phyloP scores from a whole-genome alignment of 805 yeast species.

The Brettanomyces nanus region DNA sequence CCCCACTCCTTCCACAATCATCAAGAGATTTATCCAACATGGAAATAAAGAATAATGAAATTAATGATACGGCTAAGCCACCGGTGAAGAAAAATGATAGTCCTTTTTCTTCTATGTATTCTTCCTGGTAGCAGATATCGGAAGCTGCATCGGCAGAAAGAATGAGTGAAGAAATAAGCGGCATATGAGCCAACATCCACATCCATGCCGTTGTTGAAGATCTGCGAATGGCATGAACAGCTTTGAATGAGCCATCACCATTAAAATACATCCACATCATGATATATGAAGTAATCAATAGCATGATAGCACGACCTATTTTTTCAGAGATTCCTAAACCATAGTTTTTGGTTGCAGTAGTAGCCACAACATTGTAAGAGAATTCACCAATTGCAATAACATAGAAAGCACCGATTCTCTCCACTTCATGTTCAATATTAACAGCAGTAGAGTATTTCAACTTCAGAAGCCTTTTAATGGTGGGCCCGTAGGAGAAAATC shows the following conservation, averaged over 20 bases:
- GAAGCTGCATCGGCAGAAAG: constrained; percentile 55
- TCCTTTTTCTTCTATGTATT: constrained; percentile 28
- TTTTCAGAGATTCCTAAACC: constrained; percentile 36
- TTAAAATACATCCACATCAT: constrained; percentile 47
- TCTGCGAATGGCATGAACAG: constrained; percentile 48
- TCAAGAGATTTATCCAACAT: constrained; percentile 38
- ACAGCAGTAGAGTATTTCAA: constrained; percentile 48
- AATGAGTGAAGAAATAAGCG: constrained; percentile 42
- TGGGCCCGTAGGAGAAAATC: constrained; percentile 37
- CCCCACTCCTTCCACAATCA: constrained; percentile 28
- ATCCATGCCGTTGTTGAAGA: constrained; percentile 35
- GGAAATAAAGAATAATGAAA: constrained; percentile 33
- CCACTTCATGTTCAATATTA: constrained; percentile 62
- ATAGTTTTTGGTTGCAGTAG: constrained; percentile 29
- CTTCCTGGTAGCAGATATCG: constrained; percentile 31
- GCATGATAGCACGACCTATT: constrained; percentile 40
- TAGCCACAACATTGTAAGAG: constrained; percentile 43
- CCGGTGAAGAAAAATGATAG: constrained; percentile 44
- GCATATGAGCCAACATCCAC: constrained; percentile 42
- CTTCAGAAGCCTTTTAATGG: constrained; percentile 33
- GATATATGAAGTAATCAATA: constrained; percentile 39
- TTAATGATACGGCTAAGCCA: constrained; percentile 40
- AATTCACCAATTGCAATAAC: constrained; percentile 63
- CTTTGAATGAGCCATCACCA: constrained; percentile 40
- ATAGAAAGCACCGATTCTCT: constrained; percentile 48